These are phyloP conservation scores for Colletotrichum euphorbiae DNA, from an alignment of 2,329 filamentous ascomycete species.

Conservation along the genomic window DNA sequence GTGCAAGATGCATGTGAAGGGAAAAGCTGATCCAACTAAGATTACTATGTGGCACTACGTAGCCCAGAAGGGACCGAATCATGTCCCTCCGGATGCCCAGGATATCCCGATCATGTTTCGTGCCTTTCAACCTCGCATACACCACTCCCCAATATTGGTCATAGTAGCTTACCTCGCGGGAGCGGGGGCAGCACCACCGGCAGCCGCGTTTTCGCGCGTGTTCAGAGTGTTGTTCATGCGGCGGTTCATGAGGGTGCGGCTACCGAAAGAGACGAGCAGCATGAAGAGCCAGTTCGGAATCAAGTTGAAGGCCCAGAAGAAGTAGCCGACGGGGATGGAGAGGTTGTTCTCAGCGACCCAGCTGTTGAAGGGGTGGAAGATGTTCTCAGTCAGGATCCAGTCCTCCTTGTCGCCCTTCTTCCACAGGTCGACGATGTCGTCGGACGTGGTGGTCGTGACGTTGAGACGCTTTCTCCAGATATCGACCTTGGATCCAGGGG, in stretches of 20 bases:
- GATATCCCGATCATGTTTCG: slow-evolving; percentile 10
- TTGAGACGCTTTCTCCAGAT: slow-evolving; percentile 76
- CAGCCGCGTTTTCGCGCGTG: slow-evolving; percentile 14
- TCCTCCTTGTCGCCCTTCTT: slow-evolving; percentile 60
- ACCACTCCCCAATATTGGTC: not conserved
- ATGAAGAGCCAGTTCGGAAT: slow-evolving; percentile 83
- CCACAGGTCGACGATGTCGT: slow-evolving; percentile 71
- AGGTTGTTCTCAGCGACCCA: slow-evolving; percentile 71
- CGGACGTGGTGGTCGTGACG: slow-evolving; percentile 73
- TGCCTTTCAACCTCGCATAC: slow-evolving; percentile 17
- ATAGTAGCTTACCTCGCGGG: slow-evolving; percentile 18
- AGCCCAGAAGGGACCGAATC: slow-evolving; percentile 12
- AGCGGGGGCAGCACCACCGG: slow-evolving; percentile 13
- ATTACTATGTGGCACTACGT: slow-evolving; percentile 41
- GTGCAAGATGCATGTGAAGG: slow-evolving; percentile 72
- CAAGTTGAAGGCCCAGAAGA: slow-evolving; percentile 74
- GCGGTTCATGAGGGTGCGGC: slow-evolving; percentile 75
- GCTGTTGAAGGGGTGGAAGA: slow-evolving; percentile 83
- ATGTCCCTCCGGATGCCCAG: not conserved
- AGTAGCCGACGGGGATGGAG: slow-evolving; percentile 73
- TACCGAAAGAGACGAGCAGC: slow-evolving; percentile 79
- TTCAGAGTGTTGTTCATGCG: slow-evolving; percentile 42
- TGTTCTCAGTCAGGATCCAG: slow-evolving; percentile 65
- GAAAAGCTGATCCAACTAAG: slow-evolving; percentile 50
- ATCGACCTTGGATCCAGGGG: slow-evolving; percentile 71